Conservation (phyloP, 1,139 yeast species). For the Geotrichum bryndzae region DNA sequence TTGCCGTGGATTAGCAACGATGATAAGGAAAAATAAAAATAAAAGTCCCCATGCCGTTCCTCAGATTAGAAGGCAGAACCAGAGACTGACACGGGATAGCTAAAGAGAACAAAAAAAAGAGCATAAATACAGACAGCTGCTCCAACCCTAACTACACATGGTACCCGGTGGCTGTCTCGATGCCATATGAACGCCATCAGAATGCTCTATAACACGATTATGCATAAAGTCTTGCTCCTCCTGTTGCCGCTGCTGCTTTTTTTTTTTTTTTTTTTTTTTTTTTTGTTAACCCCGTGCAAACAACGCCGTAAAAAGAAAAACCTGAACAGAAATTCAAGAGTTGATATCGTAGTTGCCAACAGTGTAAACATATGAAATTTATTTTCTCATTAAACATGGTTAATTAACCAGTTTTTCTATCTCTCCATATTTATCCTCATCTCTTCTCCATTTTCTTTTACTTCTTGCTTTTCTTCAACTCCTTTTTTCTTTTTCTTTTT, state of each 20-base stretch:
- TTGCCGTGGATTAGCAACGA: too few species aligned
- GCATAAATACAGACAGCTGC: not conserved
- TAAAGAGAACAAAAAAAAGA: not conserved
- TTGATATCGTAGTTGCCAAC: not conserved
- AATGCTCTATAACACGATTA: not conserved
- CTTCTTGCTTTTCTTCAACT: not conserved
- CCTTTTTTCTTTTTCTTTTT: not conserved
- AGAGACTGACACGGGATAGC: too few species aligned
- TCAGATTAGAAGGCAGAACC: too few species aligned
- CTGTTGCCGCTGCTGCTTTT: not conserved
- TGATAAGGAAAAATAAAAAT: too few species aligned
- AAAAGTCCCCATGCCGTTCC: too few species aligned
- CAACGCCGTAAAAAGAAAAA: not conserved
- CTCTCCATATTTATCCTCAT: not conserved
- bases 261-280: not conserved
- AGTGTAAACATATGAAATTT: not conserved
- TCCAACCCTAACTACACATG: not conserved
- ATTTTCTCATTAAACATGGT: not conserved
- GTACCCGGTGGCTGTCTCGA: not conserved
- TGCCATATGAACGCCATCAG: not conserved
- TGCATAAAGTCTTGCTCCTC: not conserved
- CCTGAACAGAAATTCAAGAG: not conserved
- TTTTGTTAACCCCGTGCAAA: not conserved
- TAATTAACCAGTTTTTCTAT: not conserved
- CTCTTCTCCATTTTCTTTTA: not conserved